phyloP scores from a whole-genome alignment of 2,329 filamentous ascomycete species.

The Alternaria brassicicola region DNA sequence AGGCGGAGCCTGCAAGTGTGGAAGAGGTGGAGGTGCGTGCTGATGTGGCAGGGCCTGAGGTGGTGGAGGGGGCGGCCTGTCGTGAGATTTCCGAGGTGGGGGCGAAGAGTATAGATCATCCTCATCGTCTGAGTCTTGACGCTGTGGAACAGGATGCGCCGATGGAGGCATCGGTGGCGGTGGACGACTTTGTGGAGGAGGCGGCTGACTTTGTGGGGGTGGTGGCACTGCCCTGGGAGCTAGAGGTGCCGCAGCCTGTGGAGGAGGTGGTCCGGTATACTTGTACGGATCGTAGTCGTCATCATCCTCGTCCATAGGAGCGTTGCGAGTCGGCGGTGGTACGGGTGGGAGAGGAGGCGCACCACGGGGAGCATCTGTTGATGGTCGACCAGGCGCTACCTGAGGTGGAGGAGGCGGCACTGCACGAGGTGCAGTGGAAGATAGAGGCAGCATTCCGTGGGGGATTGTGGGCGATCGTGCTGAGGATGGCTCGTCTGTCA shows the following conservation, averaged over 20 bases:
- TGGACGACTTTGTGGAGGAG: slow-evolving; percentile 40
- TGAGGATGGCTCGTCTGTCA: slow-evolving; percentile 59
- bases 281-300: slow-evolving; percentile 74
- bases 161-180: slow-evolving; percentile 46
- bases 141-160: slow-evolving; percentile 34
- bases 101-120: slow-evolving; percentile 48
- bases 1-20: slow-evolving; percentile 49
- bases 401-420: slow-evolving; percentile 65
- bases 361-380: slow-evolving; percentile 70
- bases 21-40: slow-evolving; percentile 45
- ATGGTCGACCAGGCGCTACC: slow-evolving; percentile 63
- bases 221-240: slow-evolving; percentile 48
- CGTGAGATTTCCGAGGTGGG: slow-evolving; percentile 44
- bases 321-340: slow-evolving; percentile 67
- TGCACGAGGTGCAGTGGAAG: slow-evolving; percentile 49
- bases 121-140: slow-evolving; percentile 42
- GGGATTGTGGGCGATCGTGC: slow-evolving; percentile 49
- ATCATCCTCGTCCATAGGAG: slow-evolving; percentile 44
- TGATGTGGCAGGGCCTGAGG: slow-evolving; percentile 45
- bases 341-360: slow-evolving; percentile 70
- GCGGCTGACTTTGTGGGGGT: slow-evolving; percentile 41
- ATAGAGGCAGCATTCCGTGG: slow-evolving; percentile 43
- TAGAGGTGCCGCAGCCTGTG: slow-evolving; percentile 27
- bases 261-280: slow-evolving; percentile 48
- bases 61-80: slow-evolving; percentile 45